These are phyloP conservation scores for Barnettozyma hawaiiensis DNA, from an alignment of 1,139 yeast genomes.

Conservation along the genomic window DNA sequence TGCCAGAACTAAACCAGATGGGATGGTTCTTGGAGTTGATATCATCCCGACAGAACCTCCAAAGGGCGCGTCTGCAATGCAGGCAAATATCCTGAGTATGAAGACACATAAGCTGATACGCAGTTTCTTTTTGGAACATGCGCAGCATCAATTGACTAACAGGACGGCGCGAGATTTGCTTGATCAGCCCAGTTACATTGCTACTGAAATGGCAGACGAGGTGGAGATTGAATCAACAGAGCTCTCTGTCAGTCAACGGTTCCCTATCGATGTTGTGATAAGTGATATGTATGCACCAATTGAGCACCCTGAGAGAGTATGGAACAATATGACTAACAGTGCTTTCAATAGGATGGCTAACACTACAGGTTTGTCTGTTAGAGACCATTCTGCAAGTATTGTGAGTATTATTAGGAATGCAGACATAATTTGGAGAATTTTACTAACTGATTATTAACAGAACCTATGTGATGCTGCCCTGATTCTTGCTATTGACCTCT, in stretches of 20 bases:
- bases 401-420: constrained; percentile 30
- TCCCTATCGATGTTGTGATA: constrained; percentile 61
- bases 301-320: constrained; percentile 57
- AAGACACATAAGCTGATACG: constrained; percentile 58
- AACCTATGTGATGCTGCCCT: constrained; percentile 92
- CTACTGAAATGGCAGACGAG: constrained; percentile 17
- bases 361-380: constrained; percentile 55
- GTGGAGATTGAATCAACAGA: constrained; percentile 8
- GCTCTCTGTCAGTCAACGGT: constrained; percentile 10
- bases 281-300: constrained; percentile 87
- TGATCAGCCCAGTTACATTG: constrained; percentile 19
- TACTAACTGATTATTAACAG: constrained; percentile 29
- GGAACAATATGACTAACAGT: constrained; percentile 68
- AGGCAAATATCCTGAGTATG: constrained; percentile 76
- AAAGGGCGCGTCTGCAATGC: constrained; percentile 69
- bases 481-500: constrained; percentile 60
- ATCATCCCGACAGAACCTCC: constrained; percentile 77
- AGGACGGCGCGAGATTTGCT: constrained; percentile 7
- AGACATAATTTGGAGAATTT: constrained; percentile 6
- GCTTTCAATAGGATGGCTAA: constrained; percentile 77
- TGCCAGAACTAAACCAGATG: constrained; percentile 48
- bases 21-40: constrained; percentile 81
- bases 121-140: constrained; percentile 39
- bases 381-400: constrained; percentile 57
- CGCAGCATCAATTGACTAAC: constrained; percentile 1